Evolutionary conservation across 129 eudicot species (phyloP).

Genomic region (Deinandra increscens): DNA sequence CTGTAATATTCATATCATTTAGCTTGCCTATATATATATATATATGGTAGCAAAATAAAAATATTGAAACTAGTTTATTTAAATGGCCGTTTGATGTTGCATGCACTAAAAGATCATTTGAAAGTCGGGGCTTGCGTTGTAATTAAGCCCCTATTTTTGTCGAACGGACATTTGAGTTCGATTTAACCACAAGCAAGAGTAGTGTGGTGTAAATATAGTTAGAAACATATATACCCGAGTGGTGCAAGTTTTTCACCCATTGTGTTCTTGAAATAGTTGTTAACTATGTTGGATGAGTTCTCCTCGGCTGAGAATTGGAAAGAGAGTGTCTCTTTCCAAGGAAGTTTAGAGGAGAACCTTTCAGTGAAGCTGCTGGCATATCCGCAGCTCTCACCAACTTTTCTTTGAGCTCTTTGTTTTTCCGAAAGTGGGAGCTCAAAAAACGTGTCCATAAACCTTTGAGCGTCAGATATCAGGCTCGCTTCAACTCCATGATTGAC

Average conservation of each 20-base stretch:
- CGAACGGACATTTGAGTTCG: too few relatives aligned
- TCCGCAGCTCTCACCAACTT: constrained; percentile 72
- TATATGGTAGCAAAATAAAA: neutral
- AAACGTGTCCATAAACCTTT: constrained; percentile 56
- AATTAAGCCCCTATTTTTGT: too few relatives aligned
- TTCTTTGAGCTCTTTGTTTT: constrained; percentile 71
- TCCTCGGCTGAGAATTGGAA: constrained; percentile 45
- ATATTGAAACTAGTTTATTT: neutral
- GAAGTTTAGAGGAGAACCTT: constrained; percentile 73
- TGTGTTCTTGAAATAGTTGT: constrained; percentile 45
- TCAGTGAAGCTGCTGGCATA: constrained; percentile 88
- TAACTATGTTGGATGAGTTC: constrained; percentile 39
- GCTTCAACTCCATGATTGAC: constrained; percentile 70
- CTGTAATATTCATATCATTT: constrained; percentile 25
- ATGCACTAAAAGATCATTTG: too few relatives aligned
- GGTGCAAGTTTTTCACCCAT: constrained; percentile 47
- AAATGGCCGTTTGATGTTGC: too few relatives aligned
- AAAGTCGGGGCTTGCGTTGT: too few relatives aligned
- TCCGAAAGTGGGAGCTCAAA: constrained; percentile 52
- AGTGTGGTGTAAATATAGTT: too few relatives aligned
- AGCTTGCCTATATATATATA: too few relatives aligned
- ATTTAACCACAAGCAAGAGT: too few relatives aligned
- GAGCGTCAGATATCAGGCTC: constrained; percentile 55
- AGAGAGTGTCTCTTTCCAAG: constrained; percentile 93
- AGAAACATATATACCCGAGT: constrained; percentile 36